A percentile compares a stretch with the other conserved stretches of the same genome.
Conservation (phyloP, 371 early-diverging fungal species). For the Actinomortierella ambigua region DNA sequence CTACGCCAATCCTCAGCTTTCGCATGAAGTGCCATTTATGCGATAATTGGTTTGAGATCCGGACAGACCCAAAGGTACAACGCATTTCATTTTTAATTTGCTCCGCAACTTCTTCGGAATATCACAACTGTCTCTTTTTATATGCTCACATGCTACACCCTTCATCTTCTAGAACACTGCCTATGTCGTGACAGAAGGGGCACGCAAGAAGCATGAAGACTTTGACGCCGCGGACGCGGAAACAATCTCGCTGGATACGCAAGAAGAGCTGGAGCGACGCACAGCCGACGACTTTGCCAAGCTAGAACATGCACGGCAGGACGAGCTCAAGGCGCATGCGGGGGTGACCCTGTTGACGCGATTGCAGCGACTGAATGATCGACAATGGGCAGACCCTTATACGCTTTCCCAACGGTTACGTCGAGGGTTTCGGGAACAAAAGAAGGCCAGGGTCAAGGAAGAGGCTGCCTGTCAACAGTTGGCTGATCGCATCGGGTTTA, state of each 20-base stretch:
- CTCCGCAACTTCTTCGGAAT: too few relatives aligned
- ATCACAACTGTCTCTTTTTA: too few relatives aligned
- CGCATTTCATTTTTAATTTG: too few relatives aligned
- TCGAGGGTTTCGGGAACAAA: constrained; percentile 66
- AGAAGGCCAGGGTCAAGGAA: constrained; percentile 21
- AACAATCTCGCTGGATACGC: constrained; percentile 49
- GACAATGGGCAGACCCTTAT: constrained; percentile 82
- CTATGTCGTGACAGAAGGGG: constrained; percentile 82
- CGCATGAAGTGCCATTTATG: constrained; percentile 94
- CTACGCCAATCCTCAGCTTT: constrained; percentile 88
- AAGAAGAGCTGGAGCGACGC: constrained; percentile 59
- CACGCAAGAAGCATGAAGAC: constrained; percentile 74
- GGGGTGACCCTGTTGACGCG: constrained; percentile 57
- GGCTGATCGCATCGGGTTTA: constrained; percentile 30
- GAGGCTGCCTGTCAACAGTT: constrained; percentile 30
- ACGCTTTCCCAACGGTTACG: constrained; percentile 72
- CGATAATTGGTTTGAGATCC: constrained; percentile 86
- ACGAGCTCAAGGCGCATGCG: constrained; percentile 59
- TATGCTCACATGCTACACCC: too few relatives aligned
- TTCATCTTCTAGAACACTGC: constrained; percentile 71
- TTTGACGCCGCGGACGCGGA: constrained; percentile 78
- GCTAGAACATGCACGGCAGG: constrained; percentile 68
- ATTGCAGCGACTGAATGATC: constrained; percentile 65
- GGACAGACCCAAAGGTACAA: constrained; percentile 91
- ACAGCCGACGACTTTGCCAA: constrained; percentile 70